A percentile compares a stretch with the other conserved stretches of the same genome.
Conservation (phyloP, 164 flowering plant species). For the Nymphaea thermarum region DNA sequence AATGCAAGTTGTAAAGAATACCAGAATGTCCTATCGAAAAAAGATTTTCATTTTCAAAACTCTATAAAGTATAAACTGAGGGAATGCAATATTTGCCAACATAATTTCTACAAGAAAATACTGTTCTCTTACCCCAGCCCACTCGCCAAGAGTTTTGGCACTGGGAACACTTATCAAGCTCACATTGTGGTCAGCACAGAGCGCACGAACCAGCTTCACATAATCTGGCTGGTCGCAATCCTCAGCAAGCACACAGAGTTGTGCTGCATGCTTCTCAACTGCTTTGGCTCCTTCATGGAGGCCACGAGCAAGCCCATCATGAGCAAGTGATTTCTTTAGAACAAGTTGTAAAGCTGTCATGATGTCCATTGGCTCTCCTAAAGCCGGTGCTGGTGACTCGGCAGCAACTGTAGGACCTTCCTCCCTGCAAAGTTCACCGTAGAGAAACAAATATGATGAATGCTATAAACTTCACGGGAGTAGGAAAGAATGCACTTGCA, state of each 20-base stretch:
- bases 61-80: background rate
- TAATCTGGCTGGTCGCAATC: slow-evolving; percentile 76
- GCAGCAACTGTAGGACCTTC: slow-evolving; percentile 20
- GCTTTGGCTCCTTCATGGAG: slow-evolving; percentile 75
- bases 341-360: slow-evolving; percentile 58
- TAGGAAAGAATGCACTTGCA: too few species aligned
- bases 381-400: slow-evolving; percentile 29
- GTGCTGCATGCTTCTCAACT: slow-evolving; percentile 75
- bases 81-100: background rate
- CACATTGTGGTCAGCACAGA: slow-evolving; percentile 68
- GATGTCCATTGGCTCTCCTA: slow-evolving; percentile 56
- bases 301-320: slow-evolving; percentile 60
- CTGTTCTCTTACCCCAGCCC: slow-evolving; percentile 64
- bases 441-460: too few species aligned
- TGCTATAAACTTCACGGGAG: too few species aligned
- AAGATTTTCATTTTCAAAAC: background rate
- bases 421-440: slow-evolving; percentile 18
- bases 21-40: background rate
- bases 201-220: slow-evolving; percentile 62
- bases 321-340: slow-evolving; percentile 56
- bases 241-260: slow-evolving; percentile 72
- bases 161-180: slow-evolving; percentile 56
- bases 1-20: background rate
- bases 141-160: slow-evolving; percentile 79
- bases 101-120: background rate